A percentile compares a stretch with the other conserved stretches of the same genome.
These are phyloP conservation scores for Trichomonas vaginalis DNA, from an alignment of 208 protist species.

Conservation along the genomic window DNA sequence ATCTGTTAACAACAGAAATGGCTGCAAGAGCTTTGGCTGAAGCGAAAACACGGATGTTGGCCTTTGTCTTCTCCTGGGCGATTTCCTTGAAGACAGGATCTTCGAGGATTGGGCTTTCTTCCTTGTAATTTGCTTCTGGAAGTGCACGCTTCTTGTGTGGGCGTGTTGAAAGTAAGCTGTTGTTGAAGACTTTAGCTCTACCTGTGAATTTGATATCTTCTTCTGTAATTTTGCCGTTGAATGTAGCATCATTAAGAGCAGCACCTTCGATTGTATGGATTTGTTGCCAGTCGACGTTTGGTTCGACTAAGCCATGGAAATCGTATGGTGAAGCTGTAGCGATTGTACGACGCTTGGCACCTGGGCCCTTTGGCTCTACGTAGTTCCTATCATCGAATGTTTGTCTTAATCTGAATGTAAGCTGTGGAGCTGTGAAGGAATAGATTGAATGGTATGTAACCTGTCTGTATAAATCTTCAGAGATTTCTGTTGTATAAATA, in stretches of 20 bases:
- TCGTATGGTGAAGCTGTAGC: neutral
- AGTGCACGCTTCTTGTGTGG: neutral
- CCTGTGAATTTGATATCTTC: neutral
- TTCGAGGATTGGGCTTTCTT: neutral
- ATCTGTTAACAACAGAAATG: neutral
- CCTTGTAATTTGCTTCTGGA: neutral
- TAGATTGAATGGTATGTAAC: neutral
- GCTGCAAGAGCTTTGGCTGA: neutral
- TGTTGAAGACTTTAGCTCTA: neutral
- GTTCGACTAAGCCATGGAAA: neutral
- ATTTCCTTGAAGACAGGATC: neutral
- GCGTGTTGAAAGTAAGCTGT: neutral
- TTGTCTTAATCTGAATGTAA: neutral
- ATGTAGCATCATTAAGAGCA: neutral
- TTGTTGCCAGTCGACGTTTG: neutral
- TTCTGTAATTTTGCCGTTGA: neutral
- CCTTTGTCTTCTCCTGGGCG: neutral
- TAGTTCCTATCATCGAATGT: neutral
- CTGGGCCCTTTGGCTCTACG: neutral
- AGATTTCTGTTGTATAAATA: neutral
- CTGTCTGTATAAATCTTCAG: neutral
- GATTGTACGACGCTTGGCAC: neutral
- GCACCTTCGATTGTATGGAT: neutral
- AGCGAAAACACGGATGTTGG: neutral
- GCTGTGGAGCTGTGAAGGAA: neutral